Evolutionary conservation across 2,329 filamentous ascomycete species (phyloP), one percentile per base, ranked within the genome.

Genomic region (Coleophoma eucalyptorum): DNA sequence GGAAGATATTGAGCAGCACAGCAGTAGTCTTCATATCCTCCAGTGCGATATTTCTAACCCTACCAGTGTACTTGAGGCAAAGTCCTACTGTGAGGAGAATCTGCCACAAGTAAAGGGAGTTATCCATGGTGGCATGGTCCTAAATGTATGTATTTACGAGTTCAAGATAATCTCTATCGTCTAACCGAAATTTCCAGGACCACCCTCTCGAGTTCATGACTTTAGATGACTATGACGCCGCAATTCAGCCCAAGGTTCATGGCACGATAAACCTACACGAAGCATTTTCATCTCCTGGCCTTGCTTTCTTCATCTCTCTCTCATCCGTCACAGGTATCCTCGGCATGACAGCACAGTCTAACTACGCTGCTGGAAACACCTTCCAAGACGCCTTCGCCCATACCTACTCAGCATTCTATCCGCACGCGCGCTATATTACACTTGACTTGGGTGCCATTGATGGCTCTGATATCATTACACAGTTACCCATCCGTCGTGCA

Each of bases 251-350:
- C 18, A 56, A 56, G 35, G 49, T 56, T 8, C 35, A 47, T 13
- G 54, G 54, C 8, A 47, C 46, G 11, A 8, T 34, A 18, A 43
- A 54, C 21, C 34, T 56, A n/a, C 35, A 53, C 20, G 45, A 51
- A 18, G 11, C 44, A 8, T 49, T 53, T 34, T 16, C 21, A 41
- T 12, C 31, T 15, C 20, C 33, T 12, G 31, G 43, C 16, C 37
- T 52, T 1, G 75, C 79, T 61, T 80, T 82, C 65, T 56, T 56
- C 49, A 45, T 56, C 32, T 26, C 49, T 20, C 37, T 56, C 13
- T 51, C 51, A n/a, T 56, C 54, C 18, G 15, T 76, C 3, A 71
- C 74, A 0, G 72, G 76, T 3, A 72, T 76, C n/a, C 67, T 80
- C 19, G 54, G 54, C 5, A 45, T 26, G 16, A 26, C 19, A 10